A percentile compares a stretch with the other conserved stretches of the same genome.
Conservation (phyloP, 257 asterid genomes). For the Capsicum rhomboideum region DNA sequence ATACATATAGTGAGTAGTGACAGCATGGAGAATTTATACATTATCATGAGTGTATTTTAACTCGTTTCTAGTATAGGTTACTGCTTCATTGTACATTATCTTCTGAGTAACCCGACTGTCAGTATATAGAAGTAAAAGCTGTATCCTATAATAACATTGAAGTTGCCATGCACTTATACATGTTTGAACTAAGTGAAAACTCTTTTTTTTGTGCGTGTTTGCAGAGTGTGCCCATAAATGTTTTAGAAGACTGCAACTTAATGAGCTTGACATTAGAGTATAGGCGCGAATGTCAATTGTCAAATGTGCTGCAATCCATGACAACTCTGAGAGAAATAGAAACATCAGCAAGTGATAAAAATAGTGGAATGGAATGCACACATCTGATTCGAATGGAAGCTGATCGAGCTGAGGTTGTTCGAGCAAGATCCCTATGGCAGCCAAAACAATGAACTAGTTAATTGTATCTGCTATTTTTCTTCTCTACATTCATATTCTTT, state of each 20-base stretch:
- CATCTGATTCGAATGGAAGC: slow-evolving; percentile 80
- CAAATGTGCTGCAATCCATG: slow-evolving; percentile 59
- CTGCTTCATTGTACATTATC: not conserved
- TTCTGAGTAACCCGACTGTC: not conserved
- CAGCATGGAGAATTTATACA: not conserved
- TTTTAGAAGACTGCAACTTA: slow-evolving; percentile 50
- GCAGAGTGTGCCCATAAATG: slow-evolving; percentile 68
- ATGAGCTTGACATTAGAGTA: slow-evolving; percentile 62
- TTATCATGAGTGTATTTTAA: not conserved
- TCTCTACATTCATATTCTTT: not conserved
- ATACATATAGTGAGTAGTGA: not conserved
- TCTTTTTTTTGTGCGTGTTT: not conserved
- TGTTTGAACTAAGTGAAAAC: not conserved
- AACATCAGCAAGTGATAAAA: not conserved
- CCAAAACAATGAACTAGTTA: slow-evolving; percentile 15
- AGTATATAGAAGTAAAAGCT: not conserved
- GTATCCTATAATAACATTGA: not conserved
- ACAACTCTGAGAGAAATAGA: slow-evolving; percentile 31
- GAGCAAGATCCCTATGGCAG: slow-evolving; percentile 79
- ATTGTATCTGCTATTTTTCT: not conserved
- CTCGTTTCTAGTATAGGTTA: too few species aligned
- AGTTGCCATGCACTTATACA: not conserved
- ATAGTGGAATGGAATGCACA: slow-evolving; percentile 36
- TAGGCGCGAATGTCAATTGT: slow-evolving; percentile 59
- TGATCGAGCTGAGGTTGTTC: slow-evolving; percentile 55